Evolutionary conservation across 768 basidiomycete species (phyloP).

Genomic region (Suillus clintonianus): DNA sequence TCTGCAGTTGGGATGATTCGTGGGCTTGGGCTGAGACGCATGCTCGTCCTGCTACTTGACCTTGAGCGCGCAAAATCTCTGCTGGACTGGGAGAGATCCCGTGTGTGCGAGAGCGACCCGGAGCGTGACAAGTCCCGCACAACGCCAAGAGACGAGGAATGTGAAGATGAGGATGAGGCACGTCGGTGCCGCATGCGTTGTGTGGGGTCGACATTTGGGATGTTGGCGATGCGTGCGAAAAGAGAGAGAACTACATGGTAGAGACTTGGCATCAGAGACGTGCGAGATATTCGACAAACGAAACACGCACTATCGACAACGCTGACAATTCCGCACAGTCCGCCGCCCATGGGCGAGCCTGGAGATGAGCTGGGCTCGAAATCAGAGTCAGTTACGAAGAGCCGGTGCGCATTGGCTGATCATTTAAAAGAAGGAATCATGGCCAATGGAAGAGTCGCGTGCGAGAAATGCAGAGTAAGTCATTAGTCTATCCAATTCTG

Average conservation of each 20-base stretch:
- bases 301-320: conserved; percentile 70
- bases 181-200: conserved; percentile 79
- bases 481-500: neutral
- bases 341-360: conserved; percentile 40
- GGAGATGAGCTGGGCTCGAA: conserved; percentile 51
- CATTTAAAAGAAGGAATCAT: neutral
- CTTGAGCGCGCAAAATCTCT: conserved; percentile 40
- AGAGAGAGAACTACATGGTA: conserved; percentile 63
- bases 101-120: conserved; percentile 24
- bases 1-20: conserved; percentile 31
- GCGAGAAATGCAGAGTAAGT: neutral
- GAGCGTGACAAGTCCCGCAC: conserved; percentile 24
- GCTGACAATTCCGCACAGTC: conserved; percentile 76
- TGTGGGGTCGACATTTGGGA: conserved; percentile 75
- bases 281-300: neutral
- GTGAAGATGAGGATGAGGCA: conserved; percentile 71
- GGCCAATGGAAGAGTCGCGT: conserved; percentile 6
- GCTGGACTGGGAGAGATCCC: conserved; percentile 1
- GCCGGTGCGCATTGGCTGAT: conserved; percentile 74
- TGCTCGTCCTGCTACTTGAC: conserved; percentile 44
- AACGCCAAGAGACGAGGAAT: conserved; percentile 34
- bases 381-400: conserved; percentile 72
- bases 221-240: conserved; percentile 74
- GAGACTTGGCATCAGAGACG: conserved; percentile 4
- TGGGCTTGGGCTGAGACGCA: conserved; percentile 34